Conservation (phyloP, 2,329 filamentous ascomycete genomes). For the Neofusicoccum ribis region DNA sequence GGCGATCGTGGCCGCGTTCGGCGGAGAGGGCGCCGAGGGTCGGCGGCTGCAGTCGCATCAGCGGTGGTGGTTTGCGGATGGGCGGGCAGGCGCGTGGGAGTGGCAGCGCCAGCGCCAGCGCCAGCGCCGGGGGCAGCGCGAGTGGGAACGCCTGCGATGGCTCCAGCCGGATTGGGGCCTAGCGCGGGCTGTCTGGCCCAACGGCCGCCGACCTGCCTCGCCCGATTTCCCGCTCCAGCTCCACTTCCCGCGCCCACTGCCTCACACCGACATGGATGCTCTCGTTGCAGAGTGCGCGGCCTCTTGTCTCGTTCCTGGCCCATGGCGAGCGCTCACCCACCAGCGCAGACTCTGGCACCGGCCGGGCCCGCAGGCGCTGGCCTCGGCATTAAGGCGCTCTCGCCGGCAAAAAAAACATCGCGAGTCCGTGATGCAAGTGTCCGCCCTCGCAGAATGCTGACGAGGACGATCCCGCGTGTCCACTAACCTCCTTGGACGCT, state of each 20-base stretch:
- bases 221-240: slow-evolving; percentile 1
- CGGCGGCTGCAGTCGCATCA: background rate
- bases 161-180: too few relatives aligned
- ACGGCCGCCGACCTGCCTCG: background rate
- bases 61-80: background rate
- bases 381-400: background rate
- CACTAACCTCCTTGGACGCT: background rate
- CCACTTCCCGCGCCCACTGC: slow-evolving; percentile 10
- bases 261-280: slow-evolving; percentile 12
- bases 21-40: background rate
- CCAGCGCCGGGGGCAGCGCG: too few relatives aligned
- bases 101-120: too few relatives aligned
- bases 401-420: background rate
- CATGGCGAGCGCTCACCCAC: background rate
- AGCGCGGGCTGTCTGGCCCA: background rate
- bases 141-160: too few relatives aligned
- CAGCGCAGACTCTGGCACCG: too few relatives aligned
- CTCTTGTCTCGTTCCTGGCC: background rate
- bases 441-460: background rate
- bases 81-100: too few relatives aligned
- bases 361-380: too few relatives aligned
- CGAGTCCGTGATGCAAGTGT: background rate
- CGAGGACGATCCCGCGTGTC: background rate
- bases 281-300: background rate
- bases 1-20: background rate